Conservation (phyloP, 371 early-diverging fungal genomes). For the Batkoa obscura region DNA sequence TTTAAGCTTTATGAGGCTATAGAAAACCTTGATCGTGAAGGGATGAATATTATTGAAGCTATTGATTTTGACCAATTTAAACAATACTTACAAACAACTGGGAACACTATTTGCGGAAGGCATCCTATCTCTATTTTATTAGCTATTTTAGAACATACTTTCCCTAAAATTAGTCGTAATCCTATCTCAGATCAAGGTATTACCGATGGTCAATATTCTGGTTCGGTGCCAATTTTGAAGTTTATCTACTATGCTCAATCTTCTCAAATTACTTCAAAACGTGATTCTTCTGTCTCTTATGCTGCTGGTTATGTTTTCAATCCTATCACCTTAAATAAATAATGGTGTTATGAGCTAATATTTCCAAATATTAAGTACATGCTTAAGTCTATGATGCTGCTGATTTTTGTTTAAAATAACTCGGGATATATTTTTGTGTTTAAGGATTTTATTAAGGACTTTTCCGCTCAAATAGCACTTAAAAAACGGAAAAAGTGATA, state of each 20-base stretch:
- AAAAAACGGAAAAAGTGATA: no score
- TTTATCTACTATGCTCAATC: constrained; percentile 83
- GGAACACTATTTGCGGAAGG: constrained; percentile 86
- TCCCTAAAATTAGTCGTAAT: neutral
- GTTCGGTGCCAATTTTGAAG: constrained; percentile 14
- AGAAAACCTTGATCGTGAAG: constrained; percentile 50
- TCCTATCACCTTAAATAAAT: neutral
- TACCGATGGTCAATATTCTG: neutral
- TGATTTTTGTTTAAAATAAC: no score
- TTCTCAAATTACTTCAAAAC: constrained; percentile 19
- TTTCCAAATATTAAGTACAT: no score
- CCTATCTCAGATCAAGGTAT: neutral
- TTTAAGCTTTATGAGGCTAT: constrained; percentile 52
- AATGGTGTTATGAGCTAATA: no score
- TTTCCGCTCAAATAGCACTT: no score
- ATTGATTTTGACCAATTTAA: constrained; percentile 34
- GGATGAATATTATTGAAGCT: constrained; percentile 50
- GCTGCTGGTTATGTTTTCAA: constrained; percentile 20
- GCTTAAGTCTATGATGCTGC: no score
- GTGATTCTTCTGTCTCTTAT: constrained; percentile 59
- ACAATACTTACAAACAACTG: constrained; percentile 43
- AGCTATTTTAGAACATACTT: constrained; percentile 25
- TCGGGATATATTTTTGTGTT: no score
- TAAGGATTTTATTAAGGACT: no score
- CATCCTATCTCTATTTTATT: constrained; percentile 75